Evolutionary conservation across 2,329 filamentous ascomycete genomes (phyloP), one percentile per base, ranked within the genome.

Genomic region (Purpureocillium lavendulum): DNA sequence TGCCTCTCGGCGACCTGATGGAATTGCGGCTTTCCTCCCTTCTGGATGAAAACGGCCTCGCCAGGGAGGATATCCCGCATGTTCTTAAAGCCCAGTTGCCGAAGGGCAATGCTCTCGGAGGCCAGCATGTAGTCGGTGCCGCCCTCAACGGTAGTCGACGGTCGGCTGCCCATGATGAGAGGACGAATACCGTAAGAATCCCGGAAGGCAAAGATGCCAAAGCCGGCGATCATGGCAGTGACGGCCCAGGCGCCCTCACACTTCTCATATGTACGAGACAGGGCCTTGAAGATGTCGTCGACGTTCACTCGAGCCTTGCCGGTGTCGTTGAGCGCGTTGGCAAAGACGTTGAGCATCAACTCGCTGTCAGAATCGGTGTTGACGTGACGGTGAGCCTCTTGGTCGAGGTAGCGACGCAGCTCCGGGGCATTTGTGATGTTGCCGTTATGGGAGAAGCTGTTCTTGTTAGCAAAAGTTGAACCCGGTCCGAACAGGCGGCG

Each of bases 331-430:
- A 92, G 73, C 58, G 85, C 84, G 58, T 85, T 78, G 17, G 88
- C 89, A 50, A 90, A 94, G 49, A 94, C 75, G 61, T 95, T 95
- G 45, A 95, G 71, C 70, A 56, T 36, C 18, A 57, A 52, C 34
- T 94, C 88, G 50, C 82, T 87, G 64, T 94, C 87, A 42, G 82
- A 88, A 54, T 94, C 87, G 21, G 87, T 89, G 64, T 94, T 95
- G 69, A 92, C 84, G 59, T 94, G 87, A 49, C 87, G 76, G 56
- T 86, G 86, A 7, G 84, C 86, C 48, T 85, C 83, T 47, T 80
- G 68, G 53, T 94, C 87, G 36, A 94, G 70, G 56, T 80, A 86
- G 44, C 70, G 64, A 58, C 76, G 78, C 35, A 94, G 69, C 38
- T 84, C 79, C 2, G 72, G 71, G 5, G 82, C 77, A 56, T 94